Conservation (phyloP, 148 eudicot genomes). For the Rhododendron mucronatum region DNA sequence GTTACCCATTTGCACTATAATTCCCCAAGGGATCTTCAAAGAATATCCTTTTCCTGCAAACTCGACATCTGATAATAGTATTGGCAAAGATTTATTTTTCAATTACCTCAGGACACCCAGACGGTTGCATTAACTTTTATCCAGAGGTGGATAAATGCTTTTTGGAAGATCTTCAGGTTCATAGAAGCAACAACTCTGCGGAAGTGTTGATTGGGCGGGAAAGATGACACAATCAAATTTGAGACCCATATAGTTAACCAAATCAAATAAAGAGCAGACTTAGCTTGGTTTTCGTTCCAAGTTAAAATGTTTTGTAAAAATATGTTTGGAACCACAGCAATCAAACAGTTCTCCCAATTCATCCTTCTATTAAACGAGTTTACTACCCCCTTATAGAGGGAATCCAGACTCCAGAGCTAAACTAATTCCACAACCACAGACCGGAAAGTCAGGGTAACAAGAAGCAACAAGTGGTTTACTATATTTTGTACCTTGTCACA, state of each 20-base stretch:
- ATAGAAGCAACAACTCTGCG: neutral
- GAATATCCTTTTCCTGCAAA: slow-evolving; percentile 2
- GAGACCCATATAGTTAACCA: neutral
- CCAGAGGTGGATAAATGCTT: neutral
- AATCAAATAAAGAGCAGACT: neutral
- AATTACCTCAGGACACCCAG: slow-evolving; percentile 3
- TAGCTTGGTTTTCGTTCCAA: neutral
- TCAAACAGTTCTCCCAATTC: neutral
- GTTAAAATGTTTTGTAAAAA: neutral
- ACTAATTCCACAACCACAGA: neutral
- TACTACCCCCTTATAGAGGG: neutral
- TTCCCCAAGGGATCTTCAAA: neutral
- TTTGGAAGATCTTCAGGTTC: neutral
- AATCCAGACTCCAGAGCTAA: neutral
- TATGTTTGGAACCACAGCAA: neutral
- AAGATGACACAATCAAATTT: neutral
- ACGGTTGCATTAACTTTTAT: neutral
- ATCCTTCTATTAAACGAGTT: neutral
- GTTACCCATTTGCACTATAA: neutral
- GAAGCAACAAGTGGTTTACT: neutral
- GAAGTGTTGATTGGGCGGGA: neutral
- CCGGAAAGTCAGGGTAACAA: neutral
- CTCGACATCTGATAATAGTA: neutral
- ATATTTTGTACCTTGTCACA: neutral
- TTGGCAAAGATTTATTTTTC: neutral